Evolutionary conservation across 2,329 filamentous ascomycete genomes (phyloP), one percentile per base, ranked within the genome.

Genomic region (Metarhizium robertsii): DNA sequence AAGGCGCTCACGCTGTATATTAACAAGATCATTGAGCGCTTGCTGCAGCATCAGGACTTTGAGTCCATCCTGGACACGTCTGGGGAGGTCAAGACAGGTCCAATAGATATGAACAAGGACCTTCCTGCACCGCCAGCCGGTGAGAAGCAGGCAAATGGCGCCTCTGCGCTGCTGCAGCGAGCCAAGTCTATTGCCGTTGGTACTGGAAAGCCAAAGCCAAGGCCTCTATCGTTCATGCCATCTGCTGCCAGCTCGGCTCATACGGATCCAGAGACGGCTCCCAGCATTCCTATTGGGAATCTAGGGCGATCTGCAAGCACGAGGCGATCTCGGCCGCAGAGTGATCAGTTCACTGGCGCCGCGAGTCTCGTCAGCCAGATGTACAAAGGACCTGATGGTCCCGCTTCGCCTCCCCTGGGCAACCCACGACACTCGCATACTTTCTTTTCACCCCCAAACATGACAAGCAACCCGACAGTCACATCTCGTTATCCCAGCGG

Each of bases 1-100:
- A 97, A 97, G 76, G 94, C 94, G 34, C 78, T 99, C 63, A 95
- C 91, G 29, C 78, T 97, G 61, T 99, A 99, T 75, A 96, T 99
- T 77, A 96, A 97, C 81, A 95, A 94, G 75, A 97, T 99, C 70
- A 96, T 99, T 69, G 94, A 94, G 70, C 88, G 94, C 55, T 83
- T 99, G 48, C 80, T 99, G 59, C 88, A 95, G 67, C 89, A 96
- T 72, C 88, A 95, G 66, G 92, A 95, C 62, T 97, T 96, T 62
- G 92, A 99, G 73, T 85, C 90, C 59, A 95, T 97, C 58, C 79
- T 96, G 45, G 90, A 95, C 68, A 88, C 90, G 69, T 88, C 87
- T 8, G 82, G 83, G 53, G 82, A 86, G 55, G 64, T 69, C 54
- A 67, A 70, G 56, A 65, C 64, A 30, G 65, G 56, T 48, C 61